Base-by-base conservation (phyloP, 352 stramenopile species). In the Pythium chondricola region DNA sequence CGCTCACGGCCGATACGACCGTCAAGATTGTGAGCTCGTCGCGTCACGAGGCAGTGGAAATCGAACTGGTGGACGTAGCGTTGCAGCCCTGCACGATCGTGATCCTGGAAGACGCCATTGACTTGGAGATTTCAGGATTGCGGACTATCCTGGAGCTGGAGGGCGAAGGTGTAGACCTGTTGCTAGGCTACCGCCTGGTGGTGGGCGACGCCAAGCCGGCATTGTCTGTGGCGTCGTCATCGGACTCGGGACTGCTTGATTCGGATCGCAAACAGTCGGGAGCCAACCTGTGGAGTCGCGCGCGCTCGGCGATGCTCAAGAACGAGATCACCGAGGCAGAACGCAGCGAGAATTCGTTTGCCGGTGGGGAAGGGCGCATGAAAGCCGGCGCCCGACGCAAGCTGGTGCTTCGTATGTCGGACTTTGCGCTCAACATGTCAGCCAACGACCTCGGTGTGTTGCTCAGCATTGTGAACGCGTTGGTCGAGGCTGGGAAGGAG, bases 71-170 rank as follows among this genome's bases (percentile, higher is more conserved):
- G 7, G 82, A 95, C 44, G 83, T 95, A 21, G 83, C 83, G 16
- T 57, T 95, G 39, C 70, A 88, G 31, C 81, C 83, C 3, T 95
- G 83, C 43, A 69, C 52, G 31, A 65, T 95, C 26, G 54, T 81
- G 7, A 53, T 91, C 38, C 52, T 57, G 11, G 66, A 77, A 9
- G 67, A 95, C 41, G 74, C 59, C 4, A 89, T 95, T 52, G 71
- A 88, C 2, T 65, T 95, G 10, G 75, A 89, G 9, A 72, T 93
- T 10, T 52, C 76, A 11, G 77, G 83, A 16, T 38, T 87, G 36
- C 71, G 83, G 20, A 89, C 68, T 32, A 90, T 94, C 37, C 36
- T 94, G 52, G 83, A 94, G 38, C 65, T 94, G 16, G 83, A 94
- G 65, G 83, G 83, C 42, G 83, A 93, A 69, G 83, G 83, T 10